Base-by-base conservation (phyloP, 2,329 filamentous ascomycete species). In the Clonostachys sp. region DNA sequence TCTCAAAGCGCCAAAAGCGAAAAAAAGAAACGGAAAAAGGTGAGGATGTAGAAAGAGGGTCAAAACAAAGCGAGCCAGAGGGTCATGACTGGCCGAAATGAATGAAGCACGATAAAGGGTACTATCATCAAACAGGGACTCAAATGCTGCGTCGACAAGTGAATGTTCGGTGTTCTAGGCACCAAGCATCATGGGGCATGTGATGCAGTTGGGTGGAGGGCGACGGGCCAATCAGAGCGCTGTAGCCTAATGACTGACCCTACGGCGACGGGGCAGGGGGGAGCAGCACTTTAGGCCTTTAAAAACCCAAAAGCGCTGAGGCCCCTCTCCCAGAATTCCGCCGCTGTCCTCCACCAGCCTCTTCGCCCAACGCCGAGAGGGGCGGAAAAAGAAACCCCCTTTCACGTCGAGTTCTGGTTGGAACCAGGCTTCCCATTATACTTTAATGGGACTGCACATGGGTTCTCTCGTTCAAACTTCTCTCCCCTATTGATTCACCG, bases 291-390 rank as follows among this genome's bases (percentile, higher is more conserved):
- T 8, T 36, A 17, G 34, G 43, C 33, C 68, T 75, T 77, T 77
- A 78, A 75, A 71, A 68, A 71, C 66, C 74, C 75, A 80, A 77
- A 80, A 78, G 70, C 67, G 65, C 67, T 66, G 61, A 59, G 61
- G 64, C 68, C 70, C 72, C 71, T 65, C 70, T 57, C 59, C 57
- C 53, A 49, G 52, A 42, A 48, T 41, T 46, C 51, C 48, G 53
- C 45, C 47, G 50, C 49, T 50, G 42, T 46, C 44, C 44, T 48
- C 44, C 46, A 45, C 56, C 56, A 59, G 58, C 60, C 62, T 60
- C 54, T 59, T 65, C 24, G 24, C 24, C 24, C 24, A 30, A 30
- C 8, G 9, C 24, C 24, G 24, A 30, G 24, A 30, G 24, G 24
- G 24, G 24, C 24, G 24, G 24, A 30, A 30, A 30, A 30, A 30